Conservation (phyloP, 2,329 filamentous ascomycete genomes). For the Sporothrix schenckii region DNA sequence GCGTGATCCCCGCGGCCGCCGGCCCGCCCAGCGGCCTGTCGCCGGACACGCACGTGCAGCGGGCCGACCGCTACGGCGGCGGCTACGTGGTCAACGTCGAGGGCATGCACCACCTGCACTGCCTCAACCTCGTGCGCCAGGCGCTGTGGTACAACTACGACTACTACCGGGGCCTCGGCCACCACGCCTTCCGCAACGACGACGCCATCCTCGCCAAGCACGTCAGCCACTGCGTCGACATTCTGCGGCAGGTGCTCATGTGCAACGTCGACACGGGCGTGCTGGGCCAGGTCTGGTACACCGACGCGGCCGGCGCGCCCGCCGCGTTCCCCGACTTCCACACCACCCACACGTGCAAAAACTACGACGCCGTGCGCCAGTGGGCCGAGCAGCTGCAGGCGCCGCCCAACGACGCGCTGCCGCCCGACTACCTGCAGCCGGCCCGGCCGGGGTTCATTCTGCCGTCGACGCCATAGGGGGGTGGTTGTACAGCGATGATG, state of each 20-base stretch:
- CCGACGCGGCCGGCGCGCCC: slow-evolving; percentile 41
- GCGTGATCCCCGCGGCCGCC: slow-evolving; percentile 54
- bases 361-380: slow-evolving; percentile 40
- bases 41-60: slow-evolving; percentile 55
- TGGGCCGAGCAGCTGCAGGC: slow-evolving; percentile 60
- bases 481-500: background rate
- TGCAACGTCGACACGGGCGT: slow-evolving; percentile 64
- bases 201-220: slow-evolving; percentile 59
- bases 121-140: slow-evolving; percentile 63
- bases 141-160: slow-evolving; percentile 62
- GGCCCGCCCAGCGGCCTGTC: slow-evolving; percentile 56
- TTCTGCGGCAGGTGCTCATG: slow-evolving; percentile 64
- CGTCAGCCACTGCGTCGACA: slow-evolving; percentile 64
- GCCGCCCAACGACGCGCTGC: slow-evolving; percentile 30
- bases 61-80: slow-evolving; percentile 58
- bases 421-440: slow-evolving; percentile 23
- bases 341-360: slow-evolving; percentile 58
- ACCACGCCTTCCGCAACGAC: slow-evolving; percentile 59
- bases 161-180: slow-evolving; percentile 55
- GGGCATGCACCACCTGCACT: slow-evolving; percentile 61
- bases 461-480: slow-evolving; percentile 11
- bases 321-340: slow-evolving; percentile 64
- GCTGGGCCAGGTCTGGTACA: slow-evolving; percentile 63
- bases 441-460: background rate
- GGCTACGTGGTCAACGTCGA: slow-evolving; percentile 62